A percentile compares a stretch with the other conserved stretches of the same genome.
Conservation (phyloP, 768 basidiomycete species). For the Leccinum disarticulatum region DNA sequence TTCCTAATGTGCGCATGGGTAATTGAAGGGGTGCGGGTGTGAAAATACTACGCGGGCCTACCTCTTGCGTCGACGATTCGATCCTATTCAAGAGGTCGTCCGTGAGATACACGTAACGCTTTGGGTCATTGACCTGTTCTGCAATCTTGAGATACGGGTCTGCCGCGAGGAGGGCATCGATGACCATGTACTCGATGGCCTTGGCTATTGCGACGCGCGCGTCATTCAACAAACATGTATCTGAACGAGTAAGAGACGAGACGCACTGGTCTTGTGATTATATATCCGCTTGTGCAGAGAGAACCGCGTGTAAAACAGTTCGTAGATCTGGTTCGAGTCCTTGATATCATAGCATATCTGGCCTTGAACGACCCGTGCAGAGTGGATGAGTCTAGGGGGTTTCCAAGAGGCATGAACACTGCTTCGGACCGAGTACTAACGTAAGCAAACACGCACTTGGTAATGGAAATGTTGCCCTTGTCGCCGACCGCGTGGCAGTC, state of each 20-base stretch:
- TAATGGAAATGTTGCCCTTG: slow-evolving; percentile 47
- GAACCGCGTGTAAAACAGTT: slow-evolving; percentile 72
- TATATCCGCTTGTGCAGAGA: slow-evolving; percentile 84
- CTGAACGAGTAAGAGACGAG: too few species aligned
- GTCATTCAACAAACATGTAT: neutral
- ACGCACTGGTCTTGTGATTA: slow-evolving; percentile 67
- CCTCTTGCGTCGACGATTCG: slow-evolving; percentile 45
- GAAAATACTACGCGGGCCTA: neutral
- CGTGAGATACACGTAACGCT: slow-evolving; percentile 61
- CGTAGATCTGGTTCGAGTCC: slow-evolving; percentile 73
- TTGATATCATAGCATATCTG: slow-evolving; percentile 84
- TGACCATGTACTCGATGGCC: slow-evolving; percentile 83
- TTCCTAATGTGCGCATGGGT: slow-evolving; percentile 40
- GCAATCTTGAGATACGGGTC: slow-evolving; percentile 66
- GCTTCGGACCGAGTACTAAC: neutral
- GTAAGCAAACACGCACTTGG: slow-evolving; percentile 36
- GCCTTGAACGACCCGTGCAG: slow-evolving; percentile 70
- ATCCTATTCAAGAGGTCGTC: slow-evolving; percentile 67
- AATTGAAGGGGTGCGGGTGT: too few species aligned
- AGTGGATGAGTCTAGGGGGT: slow-evolving; percentile 58
- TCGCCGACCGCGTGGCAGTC: slow-evolving; percentile 76
- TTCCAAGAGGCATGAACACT: neutral
- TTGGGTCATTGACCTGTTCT: slow-evolving; percentile 51
- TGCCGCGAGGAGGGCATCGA: slow-evolving; percentile 71
- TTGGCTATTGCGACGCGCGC: slow-evolving; percentile 44